Base-by-base conservation (phyloP, 768 basidiomycete species). In the Mycena floridula region DNA sequence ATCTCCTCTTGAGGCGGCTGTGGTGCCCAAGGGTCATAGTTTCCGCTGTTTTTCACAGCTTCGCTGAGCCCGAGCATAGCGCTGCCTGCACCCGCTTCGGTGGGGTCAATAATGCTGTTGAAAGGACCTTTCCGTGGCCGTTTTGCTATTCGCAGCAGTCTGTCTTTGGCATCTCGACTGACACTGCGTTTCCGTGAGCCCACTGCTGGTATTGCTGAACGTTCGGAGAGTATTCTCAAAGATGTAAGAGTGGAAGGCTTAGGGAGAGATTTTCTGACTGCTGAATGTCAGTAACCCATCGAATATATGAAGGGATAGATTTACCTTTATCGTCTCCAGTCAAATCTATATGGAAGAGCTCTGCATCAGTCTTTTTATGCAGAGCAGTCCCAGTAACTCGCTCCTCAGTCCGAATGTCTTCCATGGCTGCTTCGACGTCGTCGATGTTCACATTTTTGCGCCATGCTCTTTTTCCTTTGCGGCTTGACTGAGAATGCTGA, bases 401-500 rank as follows among this genome's bases (percentile, higher is more conserved):
- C 59, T 94, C 91, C 59, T 94, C 89, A n/a, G 76, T 76, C 43
- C 92, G 70, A 48, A 88, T 66, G 46, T 69, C 76, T 61, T 94
- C 92, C 50, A 94, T 56, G 2, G 79, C 81, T 38, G 72, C 67
- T 54, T 94, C 91, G 16, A 93, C 81, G 40, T 81, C 81, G 21
- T 79, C 76, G 40, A 95, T 75, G 59, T 95, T 82, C 42, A 95
- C 82, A 62, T 96, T 89, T 68, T 96, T 95, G 59, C 93, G 66
- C 93, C 93, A 95, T 38, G 92, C 81, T 45, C 78, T 80, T 61
- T 95, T 95, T n/a, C 91, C 89, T 61, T 91, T 95, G 46, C 92
- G 69, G 54, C 84, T 88, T 0, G 80, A 62, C 61, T 94, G 91
- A 18, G 63, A 73, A 42, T 69, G 74, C 47, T 85, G 79, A 1